Base-by-base conservation (phyloP, 164 flowering plant species). In the Echeveria elegans region DNA sequence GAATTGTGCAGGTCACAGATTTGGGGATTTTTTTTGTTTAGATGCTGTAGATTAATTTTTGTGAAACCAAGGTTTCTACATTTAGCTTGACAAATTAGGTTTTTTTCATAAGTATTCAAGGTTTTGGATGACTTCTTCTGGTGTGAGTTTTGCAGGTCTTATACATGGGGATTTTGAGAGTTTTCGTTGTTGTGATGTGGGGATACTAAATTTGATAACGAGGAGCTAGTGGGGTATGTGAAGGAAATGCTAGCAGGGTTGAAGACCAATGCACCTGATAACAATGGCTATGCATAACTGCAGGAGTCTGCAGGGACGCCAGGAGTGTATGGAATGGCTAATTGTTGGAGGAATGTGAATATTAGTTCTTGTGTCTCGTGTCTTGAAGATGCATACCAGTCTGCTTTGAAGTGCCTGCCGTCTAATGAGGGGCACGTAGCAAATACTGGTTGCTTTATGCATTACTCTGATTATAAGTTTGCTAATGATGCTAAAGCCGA, bases 361-460 rank as follows among this genome's bases (percentile, higher is more conserved):
- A 0, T 0, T 0, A 18, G 48, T 0, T 3, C 4, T 12, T 80
- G 81, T 45, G 6, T 56, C 0, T 14, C 19, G 2, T 80, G 83
- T 66, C 61, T 80, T 31, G 16, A 10, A 0, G 24, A 43, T 19
- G 83, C 81, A 1, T 68, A 65, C 4, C 1, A 18, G 1, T 15
- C 69, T 7, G 65, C 63, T 28, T 15, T 38, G 1, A 3, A 40
- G 8, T 80, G 83, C 70, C 29, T 77, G 12, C 81, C 83, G 12
- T 37, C 76, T 0, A 16, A 37, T 0, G 81, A 77, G 45, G 77
- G 76, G 8, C 72, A 76, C 5, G 71, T 50, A 15, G 56, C 72
- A 1, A 73, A 73, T 19, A 66, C 77, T 5, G 83, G 83, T 38
- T 80, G 83, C 67, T 60, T 63, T 58, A 16, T 80, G 1, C 72